Base-by-base conservation (phyloP, 805 yeast genomes). In the Candida ficus region DNA sequence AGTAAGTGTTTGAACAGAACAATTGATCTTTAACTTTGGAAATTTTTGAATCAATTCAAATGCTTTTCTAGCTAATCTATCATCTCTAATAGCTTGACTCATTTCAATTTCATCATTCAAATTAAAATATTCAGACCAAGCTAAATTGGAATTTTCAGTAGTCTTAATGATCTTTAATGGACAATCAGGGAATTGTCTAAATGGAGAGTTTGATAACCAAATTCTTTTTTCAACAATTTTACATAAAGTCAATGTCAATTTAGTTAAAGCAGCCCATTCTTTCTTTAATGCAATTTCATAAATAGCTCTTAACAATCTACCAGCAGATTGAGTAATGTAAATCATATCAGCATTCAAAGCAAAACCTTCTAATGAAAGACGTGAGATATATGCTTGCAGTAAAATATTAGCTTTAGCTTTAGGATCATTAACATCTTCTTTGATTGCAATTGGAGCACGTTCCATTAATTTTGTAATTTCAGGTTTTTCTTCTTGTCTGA, bases 341-440 rank as follows among this genome's bases (percentile, higher is more conserved):
- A 87, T 71, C 96, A 90, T 88, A 65, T 93, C 99, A 0, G 96
- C 79, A 73, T 83, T 78, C 45, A 95, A 63, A 0, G 97, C 96
- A 64, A 87, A 86, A 0, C 98, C 98, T 1, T 84, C 93, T 14
- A 93, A 66, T 9, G 69, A 65, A 19, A 90, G 64, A 28, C 80
- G 63, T 1, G 96, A 84, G n/a, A 93, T 85, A 53, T 85, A 88
- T 0, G 96, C 76, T 56, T 93, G 99, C 11, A 93, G 63, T 28
- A 93, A 61, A 7, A 88, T 76, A 49, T 81, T 88, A 17, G 86
- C 75, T 58, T 93, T 93, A 0, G 95, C 83, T 14, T 76, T 58
- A 0, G 90, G 80, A 43, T 87, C 91, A 33, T 72, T 78, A 0
- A 80, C 63, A 4, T 72, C 62, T 47, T 87, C 96, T 51, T 76